Conservation (phyloP, 345 rosid genomes). For the Gossypium anomalum region DNA sequence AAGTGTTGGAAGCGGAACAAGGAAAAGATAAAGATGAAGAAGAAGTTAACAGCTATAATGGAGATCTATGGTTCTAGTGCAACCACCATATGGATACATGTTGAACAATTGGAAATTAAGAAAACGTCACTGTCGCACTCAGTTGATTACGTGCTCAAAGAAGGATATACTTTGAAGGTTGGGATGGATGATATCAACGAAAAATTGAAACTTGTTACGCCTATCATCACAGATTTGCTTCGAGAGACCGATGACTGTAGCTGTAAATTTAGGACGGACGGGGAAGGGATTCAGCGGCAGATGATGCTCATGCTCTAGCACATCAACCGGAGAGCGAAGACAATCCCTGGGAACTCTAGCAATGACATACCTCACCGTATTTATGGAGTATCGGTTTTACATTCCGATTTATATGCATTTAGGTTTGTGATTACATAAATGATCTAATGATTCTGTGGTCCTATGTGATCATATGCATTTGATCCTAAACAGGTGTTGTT, state of each 20-base stretch:
- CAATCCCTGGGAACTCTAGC: constrained; percentile 19
- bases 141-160: constrained; percentile 45
- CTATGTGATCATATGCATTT: no score
- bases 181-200: constrained; percentile 77
- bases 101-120: constrained; percentile 45
- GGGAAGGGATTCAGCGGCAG: constrained; percentile 68
- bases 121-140: constrained; percentile 44
- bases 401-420: no score
- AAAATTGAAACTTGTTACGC: constrained; percentile 49
- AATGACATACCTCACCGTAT: neutral
- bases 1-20: constrained; percentile 56
- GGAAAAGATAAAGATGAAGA: constrained; percentile 48
- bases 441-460: no score
- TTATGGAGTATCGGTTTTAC: neutral
- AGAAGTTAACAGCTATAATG: constrained; percentile 42
- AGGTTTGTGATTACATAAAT: no score
- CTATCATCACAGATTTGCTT: constrained; percentile 50
- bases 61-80: constrained; percentile 38
- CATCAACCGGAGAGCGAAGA: constrained; percentile 25
- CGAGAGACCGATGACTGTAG: constrained; percentile 55
- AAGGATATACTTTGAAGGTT: constrained; percentile 49
- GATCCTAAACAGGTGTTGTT: no score
- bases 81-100: constrained; percentile 50
- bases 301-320: constrained; percentile 41
- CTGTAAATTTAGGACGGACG: constrained; percentile 39